These are phyloP conservation scores for Phytopythium kandeliae DNA, from an alignment of 352 stramenopile species.

Conservation along the genomic window DNA sequence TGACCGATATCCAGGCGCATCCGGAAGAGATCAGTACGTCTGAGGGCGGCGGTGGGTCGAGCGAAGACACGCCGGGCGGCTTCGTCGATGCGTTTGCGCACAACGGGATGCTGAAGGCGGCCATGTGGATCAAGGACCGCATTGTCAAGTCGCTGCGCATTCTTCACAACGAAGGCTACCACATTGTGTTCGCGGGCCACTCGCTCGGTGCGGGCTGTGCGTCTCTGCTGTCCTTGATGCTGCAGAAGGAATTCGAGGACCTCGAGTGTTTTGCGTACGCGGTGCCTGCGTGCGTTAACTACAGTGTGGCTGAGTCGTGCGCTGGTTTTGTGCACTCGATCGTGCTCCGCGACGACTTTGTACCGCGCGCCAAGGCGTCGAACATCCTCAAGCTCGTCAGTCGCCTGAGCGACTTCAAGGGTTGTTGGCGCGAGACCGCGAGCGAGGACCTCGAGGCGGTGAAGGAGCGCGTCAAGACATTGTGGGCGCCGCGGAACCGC, in stretches of 20 bases:
- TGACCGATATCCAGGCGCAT: conserved; percentile 83
- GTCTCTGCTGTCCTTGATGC: conserved; percentile 73
- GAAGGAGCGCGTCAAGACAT: conserved; percentile 74
- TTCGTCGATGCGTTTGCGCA: conserved; percentile 85
- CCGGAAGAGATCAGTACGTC: conserved; percentile 65
- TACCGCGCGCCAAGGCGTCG: conserved; percentile 74
- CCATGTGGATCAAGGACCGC: conserved; percentile 85
- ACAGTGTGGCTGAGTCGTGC: conserved; percentile 75
- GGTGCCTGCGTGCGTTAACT: conserved; percentile 76
- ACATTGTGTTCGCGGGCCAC: conserved; percentile 77
- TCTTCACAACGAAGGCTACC: conserved; percentile 70
- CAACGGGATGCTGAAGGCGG: conserved; percentile 82
- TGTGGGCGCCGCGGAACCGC: conserved; percentile 77
- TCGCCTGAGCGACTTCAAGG: conserved; percentile 78
- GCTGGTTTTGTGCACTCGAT: conserved; percentile 77
- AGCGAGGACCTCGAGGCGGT: conserved; percentile 78
- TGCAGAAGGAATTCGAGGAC: conserved; percentile 80
- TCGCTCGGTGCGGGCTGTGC: conserved; percentile 78
- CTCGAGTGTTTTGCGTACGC: conserved; percentile 85
- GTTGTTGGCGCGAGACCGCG: conserved; percentile 71
- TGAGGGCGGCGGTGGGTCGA: conserved; percentile 23
- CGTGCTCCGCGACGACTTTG: conserved; percentile 81
- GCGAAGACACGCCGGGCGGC: conserved; percentile 44
- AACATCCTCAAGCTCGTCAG: conserved; percentile 76
- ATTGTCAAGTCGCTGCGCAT: conserved; percentile 72